Evolutionary conservation across 179 eudicot species (phyloP), one percentile per base, ranked within the genome.

Genomic region (Carnegiea gigantea): DNA sequence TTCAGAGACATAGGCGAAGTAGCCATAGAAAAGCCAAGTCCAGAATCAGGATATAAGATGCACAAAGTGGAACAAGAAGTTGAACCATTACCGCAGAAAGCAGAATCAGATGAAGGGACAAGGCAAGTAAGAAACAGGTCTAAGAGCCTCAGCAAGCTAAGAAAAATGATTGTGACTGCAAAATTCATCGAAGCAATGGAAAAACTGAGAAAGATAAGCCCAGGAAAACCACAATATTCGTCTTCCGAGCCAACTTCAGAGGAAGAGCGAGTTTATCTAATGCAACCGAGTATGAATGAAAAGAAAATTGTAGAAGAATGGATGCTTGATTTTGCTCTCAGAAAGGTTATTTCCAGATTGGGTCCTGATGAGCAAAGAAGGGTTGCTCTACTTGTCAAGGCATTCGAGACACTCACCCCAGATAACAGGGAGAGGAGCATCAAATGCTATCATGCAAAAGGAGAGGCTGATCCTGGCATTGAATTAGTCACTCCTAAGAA

Each of bases 321-420:
- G 98, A 96, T 93, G 99, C 88, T 93, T 77, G 97, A 94, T 81
- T 86, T 92, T 86, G 96, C 99, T 33, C 92, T 96, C 82, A 91
- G 88, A 82, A 87, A 92, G 81, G 93, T 86, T 21, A 91, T 94
- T 72, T 87, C 89, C 64, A 87, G 86, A 77, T 85, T 96, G 67
- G 92, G 86, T 80, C 97, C 97, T 33, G 91, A 90, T 77, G 88
- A 97, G 82, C 95, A 94, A 83, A 92, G 88, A 87, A 87, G 92
- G 86, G 99, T 96, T 78, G 89, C 92, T 33, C 83, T 88, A 90
- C 95, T 96, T 65, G 95, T 91, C 21, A 95, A 94, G 86, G 99
- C 98, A 77, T 96, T 93, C 81, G 99, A 96, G 90, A 92, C 93
- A 21, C 88, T 96, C 83, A 87, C 84, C 74, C 98, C 97, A 11